Evolutionary conservation across 129 eudicot species (phyloP), one percentile per base, ranked within the genome.

Genomic region (Centrapalus pauciflorus): DNA sequence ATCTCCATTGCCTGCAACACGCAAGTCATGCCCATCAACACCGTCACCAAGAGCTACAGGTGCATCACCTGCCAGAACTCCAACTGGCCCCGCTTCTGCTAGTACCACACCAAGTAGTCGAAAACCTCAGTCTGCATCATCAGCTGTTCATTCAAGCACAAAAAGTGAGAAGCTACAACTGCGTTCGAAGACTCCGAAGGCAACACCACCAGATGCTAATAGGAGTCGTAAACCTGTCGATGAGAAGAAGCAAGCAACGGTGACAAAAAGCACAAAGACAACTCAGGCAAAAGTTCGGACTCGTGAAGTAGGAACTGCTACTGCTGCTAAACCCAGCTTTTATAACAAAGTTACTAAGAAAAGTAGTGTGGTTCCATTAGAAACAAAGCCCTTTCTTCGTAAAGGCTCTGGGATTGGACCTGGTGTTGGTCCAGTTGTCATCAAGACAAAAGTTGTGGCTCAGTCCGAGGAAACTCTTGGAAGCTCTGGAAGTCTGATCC

Each of bases 11-110:
- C 88, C 93, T 35, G 81, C 90, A 37, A 82, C 93, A 5, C 87
- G 95, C 26, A 86, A 89, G 58, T 93, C 99, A 67, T 93, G 99
- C 95, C 87, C 99, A 13, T 80, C 95, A 54, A 64, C 83, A 33
- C 88, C 90, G 51, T 79, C 87, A 17, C 83, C 95, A 52, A 73
- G 51, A 26, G 21, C 35, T 55, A 55, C 28, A 55, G 87, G 87
- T 16, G 23, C 62, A 29, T 61, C 89, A 41, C 81, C 95, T 27
- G 74, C 86, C 51, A 83, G 75, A 76, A 84, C 82, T 55, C 79
- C 86, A 46, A 49, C 60, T 7, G 73, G 83, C 5, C 63, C 77
- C 51, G 37, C 85, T 56, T 56, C 79, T 60, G 11, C 67, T 60
- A 76, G 67, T 25, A 68, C 83, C 37, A 71, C 81, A 24, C 80